Evolutionary conservation across 495 filamentous ascomycete genomes (phyloP), one percentile per base, ranked within the genome.

Genomic region (Aspergillus leporis): DNA sequence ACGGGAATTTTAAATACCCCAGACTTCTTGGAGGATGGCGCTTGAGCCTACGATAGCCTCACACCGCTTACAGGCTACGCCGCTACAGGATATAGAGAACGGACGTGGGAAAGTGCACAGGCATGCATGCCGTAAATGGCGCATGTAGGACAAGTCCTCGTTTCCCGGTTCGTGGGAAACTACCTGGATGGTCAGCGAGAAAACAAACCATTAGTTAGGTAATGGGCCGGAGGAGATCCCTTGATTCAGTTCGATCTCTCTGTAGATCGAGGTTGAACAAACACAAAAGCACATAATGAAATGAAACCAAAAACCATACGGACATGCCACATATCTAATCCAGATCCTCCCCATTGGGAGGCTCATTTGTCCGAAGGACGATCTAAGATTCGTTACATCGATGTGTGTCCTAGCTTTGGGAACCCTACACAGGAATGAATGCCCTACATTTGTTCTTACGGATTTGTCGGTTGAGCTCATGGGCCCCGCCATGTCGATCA

Each of bases 321-420:
- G 9, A 25, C 46, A 49, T 49, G 19, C 12, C 21, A 28, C 12
- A 13, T 13, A 49, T 14, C 4, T 47, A 19, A 49, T 7, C 21
- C 32, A 38, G 51, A 9, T 10, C 19, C n/a, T 4, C 46, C 18
- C n/a, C 18, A 23, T 41, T 41, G 38, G 38, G 38, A 41, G 38
- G 5, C 38, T 41, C 14, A n/a, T 41, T 41, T 41, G 38, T 41
- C 38, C 38, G 14, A 41, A 41, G 1, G 38, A 41, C 38, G 38
- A 48, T 14, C 21, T 41, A n/a, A 55, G 16, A 21, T 14, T 25
- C 36, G 4, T 21, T 55, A 38, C 22, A 55, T 55, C 7, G 40
- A 43, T 5, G 5, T n/a, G 53, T 46, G 41, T 31, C 40, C 51
- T 38, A 18, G 53, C 32, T 25, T 31, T 55, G 53, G 53, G 40